Evolutionary conservation across 169 alveolate species (phyloP).

Genomic region (Plasmodium gonderi): DNA sequence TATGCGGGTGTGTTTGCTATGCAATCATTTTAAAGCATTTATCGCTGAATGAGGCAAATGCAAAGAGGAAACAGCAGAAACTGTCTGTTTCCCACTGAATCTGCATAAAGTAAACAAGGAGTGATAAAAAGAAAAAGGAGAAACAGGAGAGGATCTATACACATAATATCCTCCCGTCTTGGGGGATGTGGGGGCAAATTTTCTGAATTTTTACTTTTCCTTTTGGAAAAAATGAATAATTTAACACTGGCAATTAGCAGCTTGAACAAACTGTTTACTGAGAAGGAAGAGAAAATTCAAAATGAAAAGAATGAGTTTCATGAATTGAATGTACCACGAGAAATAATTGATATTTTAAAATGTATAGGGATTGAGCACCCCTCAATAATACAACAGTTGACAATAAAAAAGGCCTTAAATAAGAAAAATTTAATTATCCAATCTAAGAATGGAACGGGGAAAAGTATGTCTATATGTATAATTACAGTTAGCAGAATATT

Average conservation of each 20-base stretch:
- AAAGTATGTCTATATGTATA: constrained; percentile 53
- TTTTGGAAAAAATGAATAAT: neutral
- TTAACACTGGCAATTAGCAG: neutral
- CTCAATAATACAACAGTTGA: constrained; percentile 16
- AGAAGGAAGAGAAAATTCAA: neutral
- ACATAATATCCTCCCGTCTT: too few relatives aligned
- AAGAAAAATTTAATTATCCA: constrained; percentile 29
- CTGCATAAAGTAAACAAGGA: too few relatives aligned
- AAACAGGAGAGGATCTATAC: too few relatives aligned
- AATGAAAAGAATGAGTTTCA: neutral
- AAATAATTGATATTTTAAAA: neutral
- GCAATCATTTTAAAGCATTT: too few relatives aligned
- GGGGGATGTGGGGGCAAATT: too few relatives aligned
- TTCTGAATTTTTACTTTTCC: neutral
- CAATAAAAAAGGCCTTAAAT: neutral
- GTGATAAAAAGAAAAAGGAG: too few relatives aligned
- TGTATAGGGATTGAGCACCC: constrained; percentile 9
- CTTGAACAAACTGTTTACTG: constrained; percentile 5
- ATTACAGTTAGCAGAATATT: neutral
- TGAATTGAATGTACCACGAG: constrained; percentile 10
- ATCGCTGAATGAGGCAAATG: too few relatives aligned
- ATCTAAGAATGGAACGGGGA: constrained; percentile 68
- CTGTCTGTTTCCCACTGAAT: too few relatives aligned
- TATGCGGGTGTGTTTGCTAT: too few relatives aligned
- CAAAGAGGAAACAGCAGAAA: too few relatives aligned